phyloP scores from a whole-genome alignment of 2,329 filamentous ascomycete genomes.

The Exutisphaerella laricina region DNA sequence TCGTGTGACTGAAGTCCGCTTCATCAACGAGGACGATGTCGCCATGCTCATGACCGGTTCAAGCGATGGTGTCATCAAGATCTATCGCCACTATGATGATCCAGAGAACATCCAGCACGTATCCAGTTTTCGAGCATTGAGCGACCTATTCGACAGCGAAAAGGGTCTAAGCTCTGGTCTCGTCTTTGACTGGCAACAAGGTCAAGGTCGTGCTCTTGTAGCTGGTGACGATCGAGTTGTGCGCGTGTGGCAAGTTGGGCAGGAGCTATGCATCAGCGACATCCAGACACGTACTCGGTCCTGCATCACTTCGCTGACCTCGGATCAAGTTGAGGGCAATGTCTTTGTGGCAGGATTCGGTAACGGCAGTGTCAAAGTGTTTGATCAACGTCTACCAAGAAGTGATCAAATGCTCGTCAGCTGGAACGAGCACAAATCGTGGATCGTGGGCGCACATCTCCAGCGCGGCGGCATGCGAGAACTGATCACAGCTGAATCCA shows the following conservation, averaged over 20 bases:
- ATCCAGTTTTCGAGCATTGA: constrained; percentile 84
- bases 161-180: constrained; percentile 74
- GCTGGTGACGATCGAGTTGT: constrained; percentile 95
- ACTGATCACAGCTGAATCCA: constrained; percentile 80
- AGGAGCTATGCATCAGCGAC: constrained; percentile 86
- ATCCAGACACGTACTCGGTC: constrained; percentile 92
- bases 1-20: constrained; percentile 88
- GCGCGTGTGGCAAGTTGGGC: constrained; percentile 89
- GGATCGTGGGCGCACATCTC: constrained; percentile 95
- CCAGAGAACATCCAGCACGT: constrained; percentile 73
- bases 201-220: constrained; percentile 90
- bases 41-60: constrained; percentile 92
- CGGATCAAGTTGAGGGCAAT: constrained; percentile 95
- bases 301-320: constrained; percentile 92
- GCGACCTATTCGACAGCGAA: constrained; percentile 88
- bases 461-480: constrained; percentile 92
- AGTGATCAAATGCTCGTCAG: constrained; percentile 91
- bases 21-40: constrained; percentile 98
- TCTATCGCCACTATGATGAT: constrained; percentile 87
- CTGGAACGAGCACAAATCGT: constrained; percentile 94
- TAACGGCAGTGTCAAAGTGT: constrained; percentile 88
- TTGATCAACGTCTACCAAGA: constrained; percentile 80
- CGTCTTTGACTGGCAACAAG: constrained; percentile 98
- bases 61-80: constrained; percentile 87
- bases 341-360: constrained; percentile 95